Percentiles rank a stretch among this genome's conserved stretches.
phyloP scores from a whole-genome alignment of 1,284 basidiomycete genomes.

The Ceratobasidium sp. region DNA sequence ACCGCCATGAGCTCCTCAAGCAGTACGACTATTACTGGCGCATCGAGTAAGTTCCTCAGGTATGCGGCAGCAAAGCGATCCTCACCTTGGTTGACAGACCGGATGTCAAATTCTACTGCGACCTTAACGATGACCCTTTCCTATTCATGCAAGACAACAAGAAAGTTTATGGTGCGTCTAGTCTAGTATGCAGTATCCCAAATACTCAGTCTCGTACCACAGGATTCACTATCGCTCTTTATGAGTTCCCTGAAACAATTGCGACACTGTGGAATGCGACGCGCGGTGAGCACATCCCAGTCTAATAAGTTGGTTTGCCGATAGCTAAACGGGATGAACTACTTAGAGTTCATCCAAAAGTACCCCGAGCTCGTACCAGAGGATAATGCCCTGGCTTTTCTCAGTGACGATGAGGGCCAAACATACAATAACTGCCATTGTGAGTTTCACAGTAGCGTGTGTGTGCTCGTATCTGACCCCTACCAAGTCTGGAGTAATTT shows the following conservation, averaged over 20 bases:
- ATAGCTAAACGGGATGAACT: background rate
- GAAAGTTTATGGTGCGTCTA: conserved; percentile 70
- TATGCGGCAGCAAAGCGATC: conserved; percentile 45
- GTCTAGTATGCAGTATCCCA: background rate
- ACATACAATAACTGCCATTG: conserved; percentile 85
- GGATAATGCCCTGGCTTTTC: conserved; percentile 77
- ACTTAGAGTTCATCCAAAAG: conserved; percentile 70
- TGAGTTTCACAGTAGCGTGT: conserved; percentile 53
- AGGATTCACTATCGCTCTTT: conserved; percentile 80
- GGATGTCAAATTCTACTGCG: conserved; percentile 79
- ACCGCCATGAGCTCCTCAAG: conserved; percentile 78
- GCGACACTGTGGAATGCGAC: conserved; percentile 78
- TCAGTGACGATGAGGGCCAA: conserved; percentile 77
- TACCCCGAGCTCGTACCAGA: conserved; percentile 74
- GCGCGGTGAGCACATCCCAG: conserved; percentile 60
- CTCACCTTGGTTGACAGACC: conserved; percentile 61
- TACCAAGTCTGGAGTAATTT: conserved; percentile 81
- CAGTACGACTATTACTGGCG: conserved; percentile 95
- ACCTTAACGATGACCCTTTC: conserved; percentile 85
- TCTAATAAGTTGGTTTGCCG: background rate
- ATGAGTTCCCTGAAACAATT: conserved; percentile 83
- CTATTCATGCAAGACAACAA: conserved; percentile 84
- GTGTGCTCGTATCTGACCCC: background rate
- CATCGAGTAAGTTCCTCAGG: conserved; percentile 63
- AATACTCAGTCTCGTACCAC: conserved; percentile 29